Evolutionary conservation across 2,329 filamentous ascomycete genomes (phyloP), one percentile per base, ranked within the genome.

Genomic region (Cladosporium sp.): DNA sequence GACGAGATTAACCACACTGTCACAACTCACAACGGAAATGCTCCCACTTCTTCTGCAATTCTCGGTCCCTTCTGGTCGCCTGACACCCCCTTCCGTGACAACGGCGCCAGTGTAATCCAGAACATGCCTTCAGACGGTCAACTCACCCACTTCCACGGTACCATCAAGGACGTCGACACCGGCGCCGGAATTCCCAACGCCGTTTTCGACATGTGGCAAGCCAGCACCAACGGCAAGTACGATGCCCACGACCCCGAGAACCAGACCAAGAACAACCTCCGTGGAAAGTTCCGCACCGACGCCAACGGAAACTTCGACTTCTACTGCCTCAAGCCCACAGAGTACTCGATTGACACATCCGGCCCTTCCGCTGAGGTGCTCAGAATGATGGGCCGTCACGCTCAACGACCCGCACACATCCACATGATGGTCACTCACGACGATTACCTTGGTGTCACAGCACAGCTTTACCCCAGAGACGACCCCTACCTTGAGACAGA

Each of bases 151-250:
- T 88, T 92, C 82, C 85, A 91, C 70, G 90, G 91, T 60, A 81
- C 73, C 2, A 84, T 89, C 1, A 74, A 84, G 31, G 81, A 85
- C 74, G 86, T 85, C 56, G 76, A 73, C 37, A 91, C 89, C 0
- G 87, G 88, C 62, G 80, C 86, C 76, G 88, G 89, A 0, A 81
- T 94, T 52, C 82, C 84, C n/a, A 83, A 83, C 67, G 90, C 90
- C 1, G 82, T 86, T 29, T 83, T 95, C 40, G 91, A 94, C 73
- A 84, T 93, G 61, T 95, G 91, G 91, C 88, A 93, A 73, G 90
- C 90, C 0, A 89, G 86, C 0, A 90, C 91, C 33, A 93, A 94
- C 72, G 60, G 60, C 31, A 62, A 62, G 10, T 62, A 62, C 60
- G 60, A 62, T 46, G 75, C 88, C 82, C 87, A 82, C 65, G 90